These are phyloP conservation scores for Vigna nakashimae DNA, from an alignment of 306 rosid species.

Conservation along the genomic window DNA sequence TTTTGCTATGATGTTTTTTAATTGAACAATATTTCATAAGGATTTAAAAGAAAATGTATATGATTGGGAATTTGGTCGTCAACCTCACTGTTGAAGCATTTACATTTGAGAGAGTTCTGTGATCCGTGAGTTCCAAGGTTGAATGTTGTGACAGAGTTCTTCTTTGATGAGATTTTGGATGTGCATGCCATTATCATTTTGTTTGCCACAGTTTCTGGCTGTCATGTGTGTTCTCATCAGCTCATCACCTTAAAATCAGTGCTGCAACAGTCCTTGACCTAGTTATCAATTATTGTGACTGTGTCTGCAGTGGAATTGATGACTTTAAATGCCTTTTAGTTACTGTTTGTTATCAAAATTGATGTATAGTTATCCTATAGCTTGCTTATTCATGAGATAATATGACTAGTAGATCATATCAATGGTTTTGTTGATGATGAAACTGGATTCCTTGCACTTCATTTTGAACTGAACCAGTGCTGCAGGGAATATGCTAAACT, in stretches of 20 bases:
- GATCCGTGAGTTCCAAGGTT: neutral
- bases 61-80: neutral
- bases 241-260: slow-evolving; percentile 21
- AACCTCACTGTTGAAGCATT: neutral
- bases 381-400: neutral
- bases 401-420: neutral
- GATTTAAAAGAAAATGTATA: too few species aligned
- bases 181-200: neutral
- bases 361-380: neutral
- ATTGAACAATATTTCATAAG: too few species aligned
- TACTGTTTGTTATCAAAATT: neutral
- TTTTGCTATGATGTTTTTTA: too few species aligned
- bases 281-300: neutral
- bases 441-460: neutral
- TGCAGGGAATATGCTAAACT: neutral
- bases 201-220: neutral
- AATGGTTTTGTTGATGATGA: too few species aligned
- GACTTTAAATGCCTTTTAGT: neutral
- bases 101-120: neutral
- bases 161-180: neutral
- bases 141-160: neutral
- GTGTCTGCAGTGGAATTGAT: neutral
- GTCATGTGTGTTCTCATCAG: slow-evolving; percentile 19
- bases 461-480: neutral
- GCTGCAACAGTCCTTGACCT: neutral